Evolutionary conservation across 2,329 filamentous ascomycete species (phyloP).

Genomic region (Penicillium concentricum): DNA sequence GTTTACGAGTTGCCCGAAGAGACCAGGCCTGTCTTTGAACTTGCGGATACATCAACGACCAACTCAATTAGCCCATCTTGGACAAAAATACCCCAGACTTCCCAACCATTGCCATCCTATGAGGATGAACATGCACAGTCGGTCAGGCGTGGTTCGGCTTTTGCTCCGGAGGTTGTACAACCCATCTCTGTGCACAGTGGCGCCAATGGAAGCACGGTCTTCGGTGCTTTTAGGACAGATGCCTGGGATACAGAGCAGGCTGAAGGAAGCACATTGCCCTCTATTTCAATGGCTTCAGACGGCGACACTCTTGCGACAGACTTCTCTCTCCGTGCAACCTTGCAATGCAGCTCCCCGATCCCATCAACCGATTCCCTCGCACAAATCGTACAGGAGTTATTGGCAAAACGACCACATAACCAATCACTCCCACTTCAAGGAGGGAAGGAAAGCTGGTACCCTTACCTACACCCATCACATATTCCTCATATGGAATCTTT

Average conservation of each 20-base stretch:
- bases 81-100: background rate
- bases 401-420: conserved; percentile 39
- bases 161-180: conserved; percentile 49
- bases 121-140: conserved; percentile 35
- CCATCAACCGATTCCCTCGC: conserved; percentile 27
- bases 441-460: conserved; percentile 28
- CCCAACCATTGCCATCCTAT: background rate
- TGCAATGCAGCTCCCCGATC: conserved; percentile 20
- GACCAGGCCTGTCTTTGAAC: conserved; percentile 36
- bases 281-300: conserved; percentile 6
- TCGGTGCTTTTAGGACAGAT: background rate
- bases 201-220: background rate
- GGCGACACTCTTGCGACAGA: background rate
- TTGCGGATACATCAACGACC: conserved; percentile 35
- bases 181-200: conserved; percentile 6
- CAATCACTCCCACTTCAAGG: conserved; percentile 29
- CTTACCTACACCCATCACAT: conserved; percentile 54
- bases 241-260: background rate
- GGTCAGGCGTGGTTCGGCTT: conserved; percentile 42
- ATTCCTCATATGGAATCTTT: conserved; percentile 55
- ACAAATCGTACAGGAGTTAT: conserved; percentile 38
- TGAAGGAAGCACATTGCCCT: conserved; percentile 1
- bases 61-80: conserved; percentile 1
- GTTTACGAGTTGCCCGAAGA: conserved; percentile 38
- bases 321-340: conserved; percentile 5